These are phyloP conservation scores for Hypomontagnella monticulosa DNA, from an alignment of 495 filamentous ascomycete genomes.

Conservation along the genomic window DNA sequence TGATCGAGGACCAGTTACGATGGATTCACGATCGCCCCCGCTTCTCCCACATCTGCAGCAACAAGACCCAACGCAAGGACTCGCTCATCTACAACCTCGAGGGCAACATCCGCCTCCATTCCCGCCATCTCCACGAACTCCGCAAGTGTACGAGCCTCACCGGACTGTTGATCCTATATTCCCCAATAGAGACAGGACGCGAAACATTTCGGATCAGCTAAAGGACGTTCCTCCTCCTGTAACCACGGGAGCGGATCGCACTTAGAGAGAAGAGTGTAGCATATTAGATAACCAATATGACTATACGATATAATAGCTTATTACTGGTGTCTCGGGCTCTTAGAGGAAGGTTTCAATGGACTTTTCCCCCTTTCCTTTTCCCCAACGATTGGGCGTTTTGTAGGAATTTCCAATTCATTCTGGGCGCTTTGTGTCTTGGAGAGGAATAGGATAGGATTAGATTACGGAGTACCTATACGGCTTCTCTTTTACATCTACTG, in stretches of 20 bases:
- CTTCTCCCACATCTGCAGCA: slow-evolving; percentile 39
- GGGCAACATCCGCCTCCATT: slow-evolving; percentile 40
- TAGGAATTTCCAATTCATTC: slow-evolving; percentile 10
- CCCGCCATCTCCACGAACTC: slow-evolving; percentile 40
- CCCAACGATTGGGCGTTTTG: slow-evolving; percentile 8
- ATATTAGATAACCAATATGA: slow-evolving; percentile 26
- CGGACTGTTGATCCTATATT: slow-evolving; percentile 45
- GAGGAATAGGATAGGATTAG: slow-evolving; percentile 20
- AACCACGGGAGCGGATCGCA: slow-evolving; percentile 45
- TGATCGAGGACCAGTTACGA: slow-evolving; percentile 32
- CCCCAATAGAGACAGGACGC: slow-evolving; percentile 44
- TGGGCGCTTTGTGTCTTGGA: slow-evolving; percentile 22
- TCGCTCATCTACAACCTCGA: slow-evolving; percentile 43
- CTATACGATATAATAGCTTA: slow-evolving; percentile 25
- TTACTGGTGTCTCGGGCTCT: slow-evolving; percentile 17
- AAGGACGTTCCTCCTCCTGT: slow-evolving; percentile 42
- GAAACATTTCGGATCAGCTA: slow-evolving; percentile 40
- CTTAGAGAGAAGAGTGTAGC: slow-evolving; percentile 30
- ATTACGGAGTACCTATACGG: slow-evolving; percentile 36
- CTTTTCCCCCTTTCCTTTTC: slow-evolving; percentile 16
- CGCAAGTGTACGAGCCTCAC: slow-evolving; percentile 38
- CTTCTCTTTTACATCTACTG: slow-evolving; percentile 27
- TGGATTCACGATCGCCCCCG: slow-evolving; percentile 44
- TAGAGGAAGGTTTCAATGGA: slow-evolving; percentile 25
- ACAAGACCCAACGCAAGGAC: slow-evolving; percentile 36